A percentile compares a stretch with the other conserved stretches of the same genome.
Evolutionary conservation across 345 rosid species (phyloP).

Genomic region (Populus davidiana): DNA sequence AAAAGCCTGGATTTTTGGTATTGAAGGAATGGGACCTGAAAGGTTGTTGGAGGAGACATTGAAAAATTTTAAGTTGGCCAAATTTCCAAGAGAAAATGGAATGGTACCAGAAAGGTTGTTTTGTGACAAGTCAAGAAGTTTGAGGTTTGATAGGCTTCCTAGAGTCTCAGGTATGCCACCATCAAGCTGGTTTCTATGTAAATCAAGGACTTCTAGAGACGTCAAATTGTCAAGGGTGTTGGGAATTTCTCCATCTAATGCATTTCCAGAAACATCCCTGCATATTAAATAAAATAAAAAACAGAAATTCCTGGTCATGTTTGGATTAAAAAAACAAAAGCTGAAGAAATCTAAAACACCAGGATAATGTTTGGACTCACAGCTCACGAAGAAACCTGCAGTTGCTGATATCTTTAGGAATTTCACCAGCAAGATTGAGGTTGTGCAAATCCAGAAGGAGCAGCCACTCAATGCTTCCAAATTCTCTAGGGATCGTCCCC

Average conservation of each 20-base stretch:
- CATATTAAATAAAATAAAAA: slow-evolving; percentile 24
- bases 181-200: slow-evolving; percentile 54
- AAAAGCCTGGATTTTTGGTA: slow-evolving; percentile 48
- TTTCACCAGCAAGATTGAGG: slow-evolving; percentile 60
- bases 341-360: slow-evolving; percentile 12
- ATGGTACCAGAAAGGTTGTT: slow-evolving; percentile 68
- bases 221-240: slow-evolving; percentile 58
- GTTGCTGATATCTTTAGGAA: slow-evolving; percentile 64
- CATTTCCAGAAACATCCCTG: slow-evolving; percentile 89
- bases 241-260: slow-evolving; percentile 65
- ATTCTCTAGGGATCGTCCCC: slow-evolving; percentile 57
- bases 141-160: slow-evolving; percentile 55
- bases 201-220: slow-evolving; percentile 68
- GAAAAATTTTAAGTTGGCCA: slow-evolving; percentile 46
- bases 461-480: slow-evolving; percentile 65
- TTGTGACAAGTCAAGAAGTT: slow-evolving; percentile 63
- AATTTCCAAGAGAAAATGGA: slow-evolving; percentile 63
- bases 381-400: slow-evolving; percentile 71
- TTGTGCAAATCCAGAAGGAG: slow-evolving; percentile 76
- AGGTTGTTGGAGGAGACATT: slow-evolving; percentile 79
- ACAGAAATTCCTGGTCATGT: slow-evolving; percentile 4
- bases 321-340: slow-evolving; percentile 19
- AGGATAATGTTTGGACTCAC: slow-evolving; percentile 52
- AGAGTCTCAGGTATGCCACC: slow-evolving; percentile 66
- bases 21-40: slow-evolving; percentile 62